Conservation (phyloP, 2,329 filamentous ascomycete species). For the Leptographium wingfieldii region DNA sequence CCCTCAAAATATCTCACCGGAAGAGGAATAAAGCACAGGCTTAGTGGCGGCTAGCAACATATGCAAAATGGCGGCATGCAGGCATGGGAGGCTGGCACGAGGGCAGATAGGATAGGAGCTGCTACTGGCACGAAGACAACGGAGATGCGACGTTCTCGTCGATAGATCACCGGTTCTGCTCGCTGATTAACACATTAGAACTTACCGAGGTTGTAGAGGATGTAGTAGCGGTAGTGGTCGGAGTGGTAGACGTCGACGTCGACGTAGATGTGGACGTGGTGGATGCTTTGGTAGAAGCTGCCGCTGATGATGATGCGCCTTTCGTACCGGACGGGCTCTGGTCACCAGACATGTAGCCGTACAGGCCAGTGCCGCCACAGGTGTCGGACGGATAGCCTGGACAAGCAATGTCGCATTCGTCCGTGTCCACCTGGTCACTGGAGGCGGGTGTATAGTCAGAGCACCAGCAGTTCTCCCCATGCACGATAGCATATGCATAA, state of each 20-base stretch:
- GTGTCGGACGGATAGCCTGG: constrained; percentile 55
- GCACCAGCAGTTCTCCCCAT: constrained; percentile 60
- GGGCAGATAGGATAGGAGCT: constrained; percentile 1
- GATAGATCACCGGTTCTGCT: background rate
- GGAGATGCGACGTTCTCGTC: background rate
- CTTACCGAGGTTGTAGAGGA: constrained; percentile 6
- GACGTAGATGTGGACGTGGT: background rate
- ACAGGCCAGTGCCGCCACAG: constrained; percentile 52
- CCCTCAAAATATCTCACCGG: background rate
- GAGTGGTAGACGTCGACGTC: background rate
- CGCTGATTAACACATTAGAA: background rate
- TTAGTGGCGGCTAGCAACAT: background rate
- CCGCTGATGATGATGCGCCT: background rate
- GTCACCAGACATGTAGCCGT: constrained; percentile 49
- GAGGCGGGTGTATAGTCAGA: constrained; percentile 51
- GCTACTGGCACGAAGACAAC: background rate
- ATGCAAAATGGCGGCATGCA: background rate
- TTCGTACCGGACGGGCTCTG: constrained; percentile 44
- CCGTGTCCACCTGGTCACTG: constrained; percentile 24
- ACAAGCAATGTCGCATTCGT: constrained; percentile 44
- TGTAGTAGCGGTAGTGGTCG: background rate
- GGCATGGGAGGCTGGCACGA: background rate
- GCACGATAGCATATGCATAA: constrained; percentile 57
- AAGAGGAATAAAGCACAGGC: background rate
- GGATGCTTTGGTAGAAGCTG: background rate